A percentile compares a stretch with the other conserved stretches of the same genome.
Conservation (phyloP, 2,329 filamentous ascomycete genomes). For the Arthrocladium fulminans region DNA sequence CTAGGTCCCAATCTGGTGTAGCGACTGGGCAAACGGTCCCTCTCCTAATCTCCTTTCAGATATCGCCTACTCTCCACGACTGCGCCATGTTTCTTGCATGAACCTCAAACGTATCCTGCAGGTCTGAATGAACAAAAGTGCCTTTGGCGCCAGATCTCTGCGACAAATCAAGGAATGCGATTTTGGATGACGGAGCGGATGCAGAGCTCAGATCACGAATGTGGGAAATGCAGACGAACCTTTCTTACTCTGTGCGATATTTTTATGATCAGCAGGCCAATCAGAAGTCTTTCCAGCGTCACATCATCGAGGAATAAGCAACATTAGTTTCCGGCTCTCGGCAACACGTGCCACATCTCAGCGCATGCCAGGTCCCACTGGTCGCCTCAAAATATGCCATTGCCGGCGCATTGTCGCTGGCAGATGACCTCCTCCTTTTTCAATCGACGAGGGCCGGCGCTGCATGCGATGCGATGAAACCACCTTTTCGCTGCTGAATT, state of each 20-base stretch:
- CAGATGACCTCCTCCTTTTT: background rate
- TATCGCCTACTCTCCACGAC: background rate
- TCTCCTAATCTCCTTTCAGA: no score
- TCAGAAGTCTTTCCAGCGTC: background rate
- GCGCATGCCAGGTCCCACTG: background rate
- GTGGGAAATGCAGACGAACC: background rate
- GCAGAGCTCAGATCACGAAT: background rate
- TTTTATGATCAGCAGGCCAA: background rate
- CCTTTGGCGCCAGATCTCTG: background rate
- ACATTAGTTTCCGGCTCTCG: background rate
- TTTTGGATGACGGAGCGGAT: background rate
- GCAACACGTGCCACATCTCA: background rate
- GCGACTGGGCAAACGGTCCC: no score
- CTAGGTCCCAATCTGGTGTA: no score
- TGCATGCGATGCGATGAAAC: background rate
- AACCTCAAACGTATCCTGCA: background rate
- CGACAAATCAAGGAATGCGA: background rate
- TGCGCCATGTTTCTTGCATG: constrained; percentile 1
- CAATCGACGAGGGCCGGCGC: background rate
- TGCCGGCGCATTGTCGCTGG: background rate
- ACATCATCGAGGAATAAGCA: background rate
- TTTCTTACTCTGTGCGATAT: no score
- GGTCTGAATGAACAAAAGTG: background rate
- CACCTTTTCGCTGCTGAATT: background rate
- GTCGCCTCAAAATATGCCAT: background rate